A percentile compares a stretch with the other conserved stretches of the same genome.
Evolutionary conservation across 1,284 basidiomycete genomes (phyloP).

Genomic region (Ustilago loliicola): DNA sequence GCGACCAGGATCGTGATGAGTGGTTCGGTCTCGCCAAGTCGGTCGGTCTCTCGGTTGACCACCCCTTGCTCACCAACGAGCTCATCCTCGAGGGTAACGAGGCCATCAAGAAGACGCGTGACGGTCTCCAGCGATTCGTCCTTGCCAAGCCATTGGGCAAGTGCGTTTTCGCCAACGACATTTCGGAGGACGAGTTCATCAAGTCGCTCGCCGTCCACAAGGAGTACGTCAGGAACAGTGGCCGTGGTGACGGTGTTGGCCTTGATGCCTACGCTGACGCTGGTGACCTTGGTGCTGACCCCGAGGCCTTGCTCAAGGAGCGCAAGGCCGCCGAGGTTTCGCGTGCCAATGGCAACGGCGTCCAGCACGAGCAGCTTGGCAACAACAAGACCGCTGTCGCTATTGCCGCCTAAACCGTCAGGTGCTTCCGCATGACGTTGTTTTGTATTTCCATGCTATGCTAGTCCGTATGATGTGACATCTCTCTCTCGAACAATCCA

Average conservation of each 20-base stretch:
- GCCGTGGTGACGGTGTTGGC: slow-evolving; percentile 69
- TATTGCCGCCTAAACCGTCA: slow-evolving; percentile 32
- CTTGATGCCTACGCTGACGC: slow-evolving; percentile 73
- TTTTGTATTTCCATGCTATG: neutral
- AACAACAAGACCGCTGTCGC: slow-evolving; percentile 16
- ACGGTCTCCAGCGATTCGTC: slow-evolving; percentile 73
- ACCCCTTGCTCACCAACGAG: slow-evolving; percentile 71
- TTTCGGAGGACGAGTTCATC: slow-evolving; percentile 71
- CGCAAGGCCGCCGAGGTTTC: slow-evolving; percentile 46
- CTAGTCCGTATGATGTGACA: slow-evolving; percentile 2
- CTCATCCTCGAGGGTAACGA: slow-evolving; percentile 70
- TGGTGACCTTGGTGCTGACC: slow-evolving; percentile 71
- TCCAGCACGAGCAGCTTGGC: slow-evolving; percentile 14
- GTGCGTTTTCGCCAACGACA: slow-evolving; percentile 73
- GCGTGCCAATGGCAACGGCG: slow-evolving; percentile 30
- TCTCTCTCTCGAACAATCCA: neutral
- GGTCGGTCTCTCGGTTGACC: slow-evolving; percentile 73
- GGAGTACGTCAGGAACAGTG: slow-evolving; percentile 68
- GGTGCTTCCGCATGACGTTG: neutral
- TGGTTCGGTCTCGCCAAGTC: slow-evolving; percentile 71
- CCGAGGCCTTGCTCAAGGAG: slow-evolving; percentile 63
- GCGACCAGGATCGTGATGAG: slow-evolving; percentile 72
- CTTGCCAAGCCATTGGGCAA: slow-evolving; percentile 72
- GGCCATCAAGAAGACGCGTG: slow-evolving; percentile 73
- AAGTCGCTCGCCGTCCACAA: slow-evolving; percentile 72